Evolutionary conservation across 2,329 filamentous ascomycete genomes (phyloP), one percentile per base, ranked within the genome.

Genomic region (Talaromyces sp.): DNA sequence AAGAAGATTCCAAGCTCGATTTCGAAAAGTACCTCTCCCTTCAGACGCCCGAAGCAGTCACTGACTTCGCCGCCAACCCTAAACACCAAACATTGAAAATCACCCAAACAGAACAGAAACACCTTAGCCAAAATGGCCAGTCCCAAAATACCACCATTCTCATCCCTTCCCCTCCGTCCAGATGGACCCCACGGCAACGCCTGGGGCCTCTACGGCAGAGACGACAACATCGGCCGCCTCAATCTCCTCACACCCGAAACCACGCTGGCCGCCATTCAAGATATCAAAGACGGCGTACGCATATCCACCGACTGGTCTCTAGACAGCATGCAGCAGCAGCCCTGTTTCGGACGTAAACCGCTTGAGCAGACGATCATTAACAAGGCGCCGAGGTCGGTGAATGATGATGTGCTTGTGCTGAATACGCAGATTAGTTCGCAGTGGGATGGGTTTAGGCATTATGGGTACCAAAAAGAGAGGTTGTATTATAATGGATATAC

Each of bases 331-430:
- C 22, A 7, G 3, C 47, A 27, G 17, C 11, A 51, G 3, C 22
- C 47, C 47, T 15, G 22, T 27, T 51, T 51, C 15, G 47, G 25
- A 10, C 47, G 47, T 11, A 25, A 27, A 51, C 22, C 22, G 1
- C 7, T 51, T 5, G 15, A 17, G 66, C 82, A 85, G 69, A 72
- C 83, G 8, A 72, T 87, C 25, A 79, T 83, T 64, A 78, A 82
- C 53, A 86, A 86, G 74, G 72, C 77, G 1, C 82, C 83, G 2
- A 74, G 81, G 22, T 77, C 79, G 4, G 83, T 87, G 29, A 88
- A 89, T 71, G 87, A 89, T 71, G 86, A 89, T 72, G 77, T 82
- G 29, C 85, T 85, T 80, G 80, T 78, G 0, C 83, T 87, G 69
- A 88, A 88, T 72, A 83, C 85, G 0, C 85, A 87, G 73, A 80